Base-by-base conservation (phyloP, 768 basidiomycete genomes). In the Vararia minispora region DNA sequence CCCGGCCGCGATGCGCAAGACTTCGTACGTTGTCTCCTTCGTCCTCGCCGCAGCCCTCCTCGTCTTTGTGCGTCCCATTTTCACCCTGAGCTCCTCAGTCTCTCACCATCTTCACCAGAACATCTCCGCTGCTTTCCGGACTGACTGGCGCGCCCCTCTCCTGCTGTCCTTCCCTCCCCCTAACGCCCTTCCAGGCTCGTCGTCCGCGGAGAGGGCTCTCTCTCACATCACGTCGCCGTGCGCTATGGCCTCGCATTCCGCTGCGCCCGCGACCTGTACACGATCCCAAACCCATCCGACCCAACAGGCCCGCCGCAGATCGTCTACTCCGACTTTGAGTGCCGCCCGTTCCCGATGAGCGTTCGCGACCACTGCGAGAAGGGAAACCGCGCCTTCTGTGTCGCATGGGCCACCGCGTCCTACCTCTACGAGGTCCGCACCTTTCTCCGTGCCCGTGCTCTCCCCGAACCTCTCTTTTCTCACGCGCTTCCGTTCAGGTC, bases 341-440 rank as follows among this genome's bases (percentile, higher is more conserved):
- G 84, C 46, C 74, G 80, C 36, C 49, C 58, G 5, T 87, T 86
- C 55, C 84, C 84, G 3, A 57, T 61, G 33, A 64, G 69, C 13
- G 71, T 69, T 1, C 54, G 53, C 23, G 68, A 70, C 45, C 46
- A 49, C 10, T 70, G 68, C 40, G 68, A 71, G 39, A 47, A 71
- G 30, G 71, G 76, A 43, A 76, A 79, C 42, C 58, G 61, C 25
- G 39, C 56, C 0, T 74, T 81, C 52, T 86, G 83, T 55, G 67
- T 70, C 6, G 63, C 68, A 26, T 86, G 84, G 84, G 70, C 67
- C 3, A 81, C 74, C 31, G 84, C 83, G 12, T 68, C 69, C 2
- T 87, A 82, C 52, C 58, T 71, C 33, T 64, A 69, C n/a, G 71
- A 80, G 52, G 55, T 85, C 8, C 71, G 71, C 30, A 64, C 75